These are phyloP conservation scores for Chlorella ohadii DNA, from an alignment of 139 green algal species.

Conservation along the genomic window DNA sequence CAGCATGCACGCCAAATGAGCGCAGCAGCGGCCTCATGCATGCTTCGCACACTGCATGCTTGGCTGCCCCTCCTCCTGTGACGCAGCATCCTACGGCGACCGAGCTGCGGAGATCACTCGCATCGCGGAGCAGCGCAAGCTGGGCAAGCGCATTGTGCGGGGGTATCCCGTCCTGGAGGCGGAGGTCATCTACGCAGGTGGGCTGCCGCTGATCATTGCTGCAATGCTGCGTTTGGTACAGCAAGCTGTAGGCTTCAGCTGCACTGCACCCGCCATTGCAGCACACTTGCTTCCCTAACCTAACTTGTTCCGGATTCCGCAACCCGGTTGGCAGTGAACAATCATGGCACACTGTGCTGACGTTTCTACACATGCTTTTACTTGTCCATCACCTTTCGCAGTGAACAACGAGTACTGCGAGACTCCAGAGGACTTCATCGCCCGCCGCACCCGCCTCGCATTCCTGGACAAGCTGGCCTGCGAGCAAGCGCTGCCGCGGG, in stretches of 20 bases:
- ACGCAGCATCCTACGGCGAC: conserved; percentile 86
- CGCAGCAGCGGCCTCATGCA: too few species aligned
- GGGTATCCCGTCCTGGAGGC: conserved; percentile 95
- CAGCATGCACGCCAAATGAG: too few species aligned
- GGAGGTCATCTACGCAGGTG: conserved; percentile 83
- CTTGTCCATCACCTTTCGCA: too few species aligned
- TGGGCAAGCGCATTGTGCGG: conserved; percentile 81
- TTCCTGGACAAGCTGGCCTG: conserved; percentile 92
- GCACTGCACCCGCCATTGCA: too few species aligned
- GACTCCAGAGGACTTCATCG: conserved; percentile 92
- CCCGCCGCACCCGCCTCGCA: conserved; percentile 88
- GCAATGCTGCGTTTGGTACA: too few species aligned
- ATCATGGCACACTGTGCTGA: too few species aligned
- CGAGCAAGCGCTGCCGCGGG: conserved; percentile 75
- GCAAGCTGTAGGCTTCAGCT: too few species aligned
- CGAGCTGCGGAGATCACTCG: conserved; percentile 70
- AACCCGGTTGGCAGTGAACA: too few species aligned
- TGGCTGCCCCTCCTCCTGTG: background rate
- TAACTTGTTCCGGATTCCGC: too few species aligned
- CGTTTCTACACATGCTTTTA: too few species aligned
- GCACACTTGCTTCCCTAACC: too few species aligned
- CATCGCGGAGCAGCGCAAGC: conserved; percentile 70
- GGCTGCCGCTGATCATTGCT: background rate
- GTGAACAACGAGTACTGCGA: conserved; percentile 89
- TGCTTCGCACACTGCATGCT: background rate